These are phyloP conservation scores for Tylopilus vinaceipallidus DNA, from an alignment of 768 basidiomycete species.

Conservation along the genomic window DNA sequence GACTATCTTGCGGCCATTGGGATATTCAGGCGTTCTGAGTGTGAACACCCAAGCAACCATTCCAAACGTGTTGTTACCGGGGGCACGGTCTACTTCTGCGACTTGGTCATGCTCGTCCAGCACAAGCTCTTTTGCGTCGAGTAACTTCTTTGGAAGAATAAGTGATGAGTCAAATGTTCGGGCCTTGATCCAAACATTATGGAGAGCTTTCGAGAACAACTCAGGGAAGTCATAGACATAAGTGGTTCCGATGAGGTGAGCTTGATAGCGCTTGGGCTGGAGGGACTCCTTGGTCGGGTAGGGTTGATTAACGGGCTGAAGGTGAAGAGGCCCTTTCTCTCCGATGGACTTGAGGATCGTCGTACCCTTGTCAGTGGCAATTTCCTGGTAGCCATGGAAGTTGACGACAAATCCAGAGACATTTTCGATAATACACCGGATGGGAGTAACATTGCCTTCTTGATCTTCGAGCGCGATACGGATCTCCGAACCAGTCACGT, in stretches of 20 bases:
- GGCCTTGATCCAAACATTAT: slow-evolving; percentile 85
- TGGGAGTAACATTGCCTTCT: slow-evolving; percentile 93
- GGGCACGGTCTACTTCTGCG: slow-evolving; percentile 85
- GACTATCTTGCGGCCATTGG: slow-evolving; percentile 80
- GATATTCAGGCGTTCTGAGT: slow-evolving; percentile 88
- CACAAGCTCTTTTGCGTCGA: slow-evolving; percentile 88
- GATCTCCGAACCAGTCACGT: slow-evolving; percentile 97
- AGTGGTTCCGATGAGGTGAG: slow-evolving; percentile 96
- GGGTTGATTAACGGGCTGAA: slow-evolving; percentile 89
- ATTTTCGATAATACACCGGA: slow-evolving; percentile 98
- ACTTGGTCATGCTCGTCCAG: slow-evolving; percentile 92
- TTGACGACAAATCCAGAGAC: slow-evolving; percentile 99
- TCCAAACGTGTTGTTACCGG: slow-evolving; percentile 92
- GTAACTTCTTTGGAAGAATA: slow-evolving; percentile 69
- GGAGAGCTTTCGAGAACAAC: slow-evolving; percentile 94
- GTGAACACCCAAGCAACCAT: slow-evolving; percentile 99
- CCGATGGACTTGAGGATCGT: slow-evolving; percentile 98
- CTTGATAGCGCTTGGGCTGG: slow-evolving; percentile 98
- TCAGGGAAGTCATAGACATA: slow-evolving; percentile 99
- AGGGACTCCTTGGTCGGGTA: slow-evolving; percentile 98
- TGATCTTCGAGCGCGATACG: slow-evolving; percentile 91
- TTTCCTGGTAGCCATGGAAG: slow-evolving; percentile 97
- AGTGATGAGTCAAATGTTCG: slow-evolving; percentile 63
- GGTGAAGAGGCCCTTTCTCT: slow-evolving; percentile 93
- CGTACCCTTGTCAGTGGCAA: slow-evolving; percentile 92